A percentile compares a stretch with the other conserved stretches of the same genome.
phyloP scores from a whole-genome alignment of 2,329 filamentous ascomycete species.

The Orbilia ellipsospora region DNA sequence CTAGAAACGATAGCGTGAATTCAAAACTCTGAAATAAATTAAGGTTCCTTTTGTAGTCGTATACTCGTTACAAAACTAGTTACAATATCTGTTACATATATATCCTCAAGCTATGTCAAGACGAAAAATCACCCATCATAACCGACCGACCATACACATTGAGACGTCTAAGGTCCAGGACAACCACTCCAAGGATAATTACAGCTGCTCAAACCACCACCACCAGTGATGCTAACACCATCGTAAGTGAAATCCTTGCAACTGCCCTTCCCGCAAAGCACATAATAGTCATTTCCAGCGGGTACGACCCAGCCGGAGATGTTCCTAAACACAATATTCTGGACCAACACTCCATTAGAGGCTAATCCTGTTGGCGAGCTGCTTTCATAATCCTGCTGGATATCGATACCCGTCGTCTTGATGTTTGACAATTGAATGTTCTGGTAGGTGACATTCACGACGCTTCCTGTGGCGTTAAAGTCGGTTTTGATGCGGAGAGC shows the following conservation, averaged over 20 bases:
- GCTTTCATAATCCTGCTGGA: constrained; percentile 68
- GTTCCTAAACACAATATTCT: constrained; percentile 52
- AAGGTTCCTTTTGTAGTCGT: no score
- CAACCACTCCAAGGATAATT: constrained; percentile 60
- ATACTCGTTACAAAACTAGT: neutral
- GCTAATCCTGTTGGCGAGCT: constrained; percentile 63
- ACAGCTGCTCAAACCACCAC: constrained; percentile 57
- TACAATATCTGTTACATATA: neutral
- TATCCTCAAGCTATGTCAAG: neutral
- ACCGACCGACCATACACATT: neutral
- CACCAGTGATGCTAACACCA: constrained; percentile 62
- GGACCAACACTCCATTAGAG: constrained; percentile 62
- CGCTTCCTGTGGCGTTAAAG: constrained; percentile 62
- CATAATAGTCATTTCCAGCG: constrained; percentile 62
- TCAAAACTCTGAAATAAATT: no score
- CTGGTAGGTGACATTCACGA: constrained; percentile 65
- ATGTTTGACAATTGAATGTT: constrained; percentile 65
- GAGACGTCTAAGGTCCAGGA: constrained; percentile 30
- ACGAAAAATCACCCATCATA: neutral
- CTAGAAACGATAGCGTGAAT: no score
- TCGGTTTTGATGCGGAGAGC: constrained; percentile 64
- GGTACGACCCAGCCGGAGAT: constrained; percentile 61
- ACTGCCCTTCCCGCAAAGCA: constrained; percentile 63
- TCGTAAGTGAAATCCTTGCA: constrained; percentile 62
- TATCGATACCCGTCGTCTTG: constrained; percentile 67